Conservation (phyloP, 2,329 filamentous ascomycete genomes). For the Curvularia sp. region DNA sequence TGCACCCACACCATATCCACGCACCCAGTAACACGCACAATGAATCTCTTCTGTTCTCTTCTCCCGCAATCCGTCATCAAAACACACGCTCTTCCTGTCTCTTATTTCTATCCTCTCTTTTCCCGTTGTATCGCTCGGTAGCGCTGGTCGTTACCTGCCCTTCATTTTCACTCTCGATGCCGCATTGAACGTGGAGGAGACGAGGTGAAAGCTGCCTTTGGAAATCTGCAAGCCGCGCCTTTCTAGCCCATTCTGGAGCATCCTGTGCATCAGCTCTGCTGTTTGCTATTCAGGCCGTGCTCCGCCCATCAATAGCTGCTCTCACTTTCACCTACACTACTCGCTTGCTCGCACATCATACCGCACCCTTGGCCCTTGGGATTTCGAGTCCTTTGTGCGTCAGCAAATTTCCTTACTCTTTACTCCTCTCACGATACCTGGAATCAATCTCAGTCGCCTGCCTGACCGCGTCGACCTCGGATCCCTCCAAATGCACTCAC, state of each 20-base stretch:
- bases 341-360: conserved; percentile 1
- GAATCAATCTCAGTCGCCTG: neutral
- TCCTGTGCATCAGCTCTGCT: conserved; percentile 9
- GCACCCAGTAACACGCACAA: neutral
- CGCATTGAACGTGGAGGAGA: neutral
- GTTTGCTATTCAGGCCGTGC: conserved; percentile 25
- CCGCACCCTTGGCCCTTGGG: neutral
- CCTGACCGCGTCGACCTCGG: neutral
- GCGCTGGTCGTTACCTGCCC: conserved; percentile 15
- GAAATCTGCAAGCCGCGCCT: too few relatives aligned
- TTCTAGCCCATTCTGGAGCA: conserved; percentile 4
- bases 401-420: neutral
- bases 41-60: neutral
- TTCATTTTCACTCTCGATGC: neutral
- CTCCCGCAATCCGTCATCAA: neutral
- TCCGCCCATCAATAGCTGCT: too few relatives aligned
- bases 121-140: neutral
- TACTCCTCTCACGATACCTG: neutral
- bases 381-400: neutral
- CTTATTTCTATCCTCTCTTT: neutral
- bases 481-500: neutral
- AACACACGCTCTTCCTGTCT: neutral
- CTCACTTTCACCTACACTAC: conserved; percentile 17
- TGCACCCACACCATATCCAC: neutral
- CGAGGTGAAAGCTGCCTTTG: neutral